A percentile compares a stretch with the other conserved stretches of the same genome.
These are phyloP conservation scores for Physocladia obscura DNA, from an alignment of 192 early-diverging fungal genomes.

Conservation along the genomic window DNA sequence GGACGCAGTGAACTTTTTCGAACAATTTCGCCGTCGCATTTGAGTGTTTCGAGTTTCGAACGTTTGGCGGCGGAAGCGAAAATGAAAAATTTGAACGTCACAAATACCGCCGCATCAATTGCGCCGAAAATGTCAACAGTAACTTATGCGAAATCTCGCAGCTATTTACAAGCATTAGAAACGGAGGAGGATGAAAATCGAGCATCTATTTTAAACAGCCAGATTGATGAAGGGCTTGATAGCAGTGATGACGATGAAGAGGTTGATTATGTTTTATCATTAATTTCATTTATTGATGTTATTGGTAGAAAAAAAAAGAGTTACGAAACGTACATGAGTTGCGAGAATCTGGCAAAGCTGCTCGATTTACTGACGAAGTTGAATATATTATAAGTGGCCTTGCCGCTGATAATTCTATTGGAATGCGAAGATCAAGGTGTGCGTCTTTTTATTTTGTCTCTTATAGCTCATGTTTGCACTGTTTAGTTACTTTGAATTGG, in stretches of 20 bases:
- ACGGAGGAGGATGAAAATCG: not conserved
- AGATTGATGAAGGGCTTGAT: conserved; percentile 18
- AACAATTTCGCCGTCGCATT: not conserved
- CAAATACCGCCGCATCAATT: not conserved
- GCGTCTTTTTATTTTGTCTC: no score
- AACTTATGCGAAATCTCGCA: conserved; percentile 18
- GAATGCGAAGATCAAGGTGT: conserved; percentile 11
- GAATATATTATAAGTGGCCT: conserved; percentile 13
- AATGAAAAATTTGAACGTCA: no score
- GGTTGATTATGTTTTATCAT: not conserved
- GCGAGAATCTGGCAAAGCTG: conserved; percentile 21
- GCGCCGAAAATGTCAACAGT: not conserved
- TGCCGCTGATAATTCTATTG: not conserved
- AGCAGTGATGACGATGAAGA: conserved; percentile 23
- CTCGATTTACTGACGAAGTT: conserved; percentile 20
- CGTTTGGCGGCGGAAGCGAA: no score
- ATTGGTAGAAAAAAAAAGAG: conserved; percentile 18
- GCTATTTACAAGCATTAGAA: conserved; percentile 6
- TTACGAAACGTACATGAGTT: conserved; percentile 17
- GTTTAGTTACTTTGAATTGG: conserved; percentile 15
- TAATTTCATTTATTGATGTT: not conserved
- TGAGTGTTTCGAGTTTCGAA: not conserved
- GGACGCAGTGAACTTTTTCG: not conserved
- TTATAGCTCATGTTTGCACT: no score
- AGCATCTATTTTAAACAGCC: not conserved